Evolutionary conservation across 2,329 filamentous ascomycete species (phyloP), one percentile per base, ranked within the genome.

Genomic region (Hymenoscyphus infarciens): DNA sequence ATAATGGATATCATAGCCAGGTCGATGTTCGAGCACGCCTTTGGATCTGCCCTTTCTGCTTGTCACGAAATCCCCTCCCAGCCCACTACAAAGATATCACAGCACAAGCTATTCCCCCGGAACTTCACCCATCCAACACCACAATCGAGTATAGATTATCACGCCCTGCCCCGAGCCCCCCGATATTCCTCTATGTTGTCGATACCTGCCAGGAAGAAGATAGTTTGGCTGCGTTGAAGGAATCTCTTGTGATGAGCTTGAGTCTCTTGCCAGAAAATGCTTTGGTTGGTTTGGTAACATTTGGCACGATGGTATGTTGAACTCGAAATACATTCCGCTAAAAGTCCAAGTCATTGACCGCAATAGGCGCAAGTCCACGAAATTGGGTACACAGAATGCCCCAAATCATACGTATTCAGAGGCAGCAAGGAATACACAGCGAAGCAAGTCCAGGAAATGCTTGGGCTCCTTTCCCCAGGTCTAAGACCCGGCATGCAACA

Each of bases 371-470:
- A 97, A 85, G 92, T 99, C 19, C 95, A 99, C 75, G 95, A 99
- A 78, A 91, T 99, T 69, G 95, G 95, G 61, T 99, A 99, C 75
- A 93, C 91, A 61, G 95, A 98, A 78, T 99, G 95, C 77, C 92
- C 95, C 68, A 99, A 98, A 79, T 97, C 94, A 5, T 99, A 97
- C 73, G 95, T 99, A 52, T 99, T 99, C 83, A 87, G 94, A 62
- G 95, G 95, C 45, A 97, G 88, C 82, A 99, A 98, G 81, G 95
- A 99, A 73, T 99, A 99, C 77, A 84, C 88, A n/a, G 91, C 93
- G 60, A 98, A 98, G 80, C 93, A 98, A 75, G 92, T 99, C n/a
- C 94, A 98, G 77, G 95, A 99, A 74, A 99, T 99, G 95, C 87
- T 99, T 58, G 95, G 93, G 31, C 82, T 97, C 61, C 82, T 88